phyloP scores from a whole-genome alignment of 2,329 filamentous ascomycete species.

The Ampelomyces quisqualis region DNA sequence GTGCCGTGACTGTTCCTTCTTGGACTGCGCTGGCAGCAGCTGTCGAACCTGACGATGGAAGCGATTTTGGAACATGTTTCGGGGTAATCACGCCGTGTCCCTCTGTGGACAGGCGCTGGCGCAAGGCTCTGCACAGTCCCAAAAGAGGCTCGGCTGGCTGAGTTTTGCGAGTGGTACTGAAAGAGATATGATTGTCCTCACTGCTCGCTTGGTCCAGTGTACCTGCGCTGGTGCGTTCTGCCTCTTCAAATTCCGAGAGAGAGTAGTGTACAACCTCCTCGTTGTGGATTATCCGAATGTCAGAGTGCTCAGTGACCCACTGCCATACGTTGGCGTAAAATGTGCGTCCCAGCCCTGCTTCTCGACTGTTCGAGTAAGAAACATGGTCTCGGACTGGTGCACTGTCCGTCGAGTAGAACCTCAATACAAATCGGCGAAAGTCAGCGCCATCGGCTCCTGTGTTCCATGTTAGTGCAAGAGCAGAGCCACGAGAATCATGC shows the following conservation, averaged over 20 bases:
- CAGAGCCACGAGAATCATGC: neutral
- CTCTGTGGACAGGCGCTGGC: slow-evolving; percentile 19
- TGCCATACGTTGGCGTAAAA: slow-evolving; percentile 59
- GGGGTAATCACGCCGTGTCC: slow-evolving; percentile 1
- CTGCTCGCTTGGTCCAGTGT: too few species aligned
- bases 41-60: neutral
- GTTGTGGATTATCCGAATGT: slow-evolving; percentile 55
- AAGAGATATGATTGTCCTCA: too few species aligned
- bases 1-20: too few species aligned
- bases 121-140: slow-evolving; percentile 20
- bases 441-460: slow-evolving; percentile 46
- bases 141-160: slow-evolving; percentile 18
- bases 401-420: slow-evolving; percentile 35
- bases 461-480: slow-evolving; percentile 3
- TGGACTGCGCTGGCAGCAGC: neutral
- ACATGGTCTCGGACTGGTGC: neutral
- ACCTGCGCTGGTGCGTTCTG: slow-evolving; percentile 22
- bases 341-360: slow-evolving; percentile 46
- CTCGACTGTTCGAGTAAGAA: too few species aligned
- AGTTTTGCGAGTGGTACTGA: too few species aligned
- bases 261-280: slow-evolving; percentile 36
- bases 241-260: slow-evolving; percentile 35
- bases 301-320: slow-evolving; percentile 58
- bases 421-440: slow-evolving; percentile 42
- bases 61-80: neutral